A percentile compares a stretch with the other conserved stretches of the same genome.
Conservation (phyloP, 192 early-diverging fungal species). For the Backusella luteola region DNA sequence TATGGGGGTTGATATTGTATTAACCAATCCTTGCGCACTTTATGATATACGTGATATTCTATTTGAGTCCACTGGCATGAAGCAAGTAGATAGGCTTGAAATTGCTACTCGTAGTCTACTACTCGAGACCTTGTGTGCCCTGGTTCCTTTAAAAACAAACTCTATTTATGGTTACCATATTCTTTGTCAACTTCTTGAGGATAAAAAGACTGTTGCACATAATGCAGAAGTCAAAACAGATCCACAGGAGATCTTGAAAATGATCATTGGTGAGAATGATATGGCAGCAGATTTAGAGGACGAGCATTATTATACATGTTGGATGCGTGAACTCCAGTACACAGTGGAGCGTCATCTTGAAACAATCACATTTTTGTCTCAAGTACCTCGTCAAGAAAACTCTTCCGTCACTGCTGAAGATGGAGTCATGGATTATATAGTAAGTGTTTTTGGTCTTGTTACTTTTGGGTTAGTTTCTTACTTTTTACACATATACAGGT, state of each 20-base stretch:
- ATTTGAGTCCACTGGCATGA: constrained; percentile 29
- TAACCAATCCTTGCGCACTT: constrained; percentile 29
- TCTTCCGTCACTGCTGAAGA: constrained; percentile 33
- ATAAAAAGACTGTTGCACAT: constrained; percentile 2
- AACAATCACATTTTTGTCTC: constrained; percentile 36
- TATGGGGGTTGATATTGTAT: constrained; percentile 19
- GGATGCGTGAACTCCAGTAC: constrained; percentile 42
- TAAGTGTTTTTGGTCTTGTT: neutral
- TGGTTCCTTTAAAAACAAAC: constrained; percentile 20
- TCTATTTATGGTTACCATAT: constrained; percentile 36
- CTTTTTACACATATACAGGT: constrained; percentile 15
- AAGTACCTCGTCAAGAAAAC: constrained; percentile 13
- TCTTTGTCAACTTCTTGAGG: constrained; percentile 26
- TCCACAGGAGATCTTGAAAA: constrained; percentile 19
- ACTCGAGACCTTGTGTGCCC: constrained; percentile 30
- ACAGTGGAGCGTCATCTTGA: constrained; percentile 38
- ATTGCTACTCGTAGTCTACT: constrained; percentile 33
- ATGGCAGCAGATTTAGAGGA: neutral
- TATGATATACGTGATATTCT: constrained; percentile 36
- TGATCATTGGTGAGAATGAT: constrained; percentile 16
- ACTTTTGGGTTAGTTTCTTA: neutral
- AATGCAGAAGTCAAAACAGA: constrained; percentile 22
- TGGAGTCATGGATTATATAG: constrained; percentile 36
- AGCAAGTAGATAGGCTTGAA: constrained; percentile 29
- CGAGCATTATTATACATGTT: constrained; percentile 18